Conservation (phyloP, 768 basidiomycete species). For the Pisolithus marmoratus region DNA sequence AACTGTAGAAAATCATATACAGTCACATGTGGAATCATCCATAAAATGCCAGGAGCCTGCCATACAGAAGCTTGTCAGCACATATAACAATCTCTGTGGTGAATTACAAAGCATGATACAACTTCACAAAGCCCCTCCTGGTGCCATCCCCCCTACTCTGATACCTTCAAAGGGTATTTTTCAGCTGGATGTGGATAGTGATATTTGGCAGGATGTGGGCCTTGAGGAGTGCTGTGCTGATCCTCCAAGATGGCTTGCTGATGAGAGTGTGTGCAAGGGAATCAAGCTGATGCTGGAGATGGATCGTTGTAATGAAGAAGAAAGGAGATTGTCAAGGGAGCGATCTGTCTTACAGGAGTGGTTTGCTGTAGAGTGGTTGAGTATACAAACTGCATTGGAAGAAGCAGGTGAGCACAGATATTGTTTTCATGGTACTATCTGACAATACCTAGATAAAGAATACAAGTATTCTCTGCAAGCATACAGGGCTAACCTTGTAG, state of each 20-base stretch:
- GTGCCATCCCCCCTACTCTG: slow-evolving; percentile 17
- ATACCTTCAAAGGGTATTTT: slow-evolving; percentile 22
- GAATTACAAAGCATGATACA: slow-evolving; percentile 16
- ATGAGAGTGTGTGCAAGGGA: slow-evolving; percentile 10
- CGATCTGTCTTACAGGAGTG: no score
- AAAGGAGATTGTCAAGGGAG: neutral
- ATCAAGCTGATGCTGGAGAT: slow-evolving; percentile 11
- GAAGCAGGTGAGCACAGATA: neutral
- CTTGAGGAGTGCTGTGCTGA: slow-evolving; percentile 7
- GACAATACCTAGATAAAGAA: neutral
- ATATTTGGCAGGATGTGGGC: slow-evolving; percentile 30
- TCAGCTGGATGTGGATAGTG: slow-evolving; percentile 28
- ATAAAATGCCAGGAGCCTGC: slow-evolving; percentile 23
- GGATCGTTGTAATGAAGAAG: slow-evolving; percentile 22
- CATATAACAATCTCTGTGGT: slow-evolving; percentile 26
- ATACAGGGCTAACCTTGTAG: no score
- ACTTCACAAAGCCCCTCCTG: slow-evolving; percentile 15
- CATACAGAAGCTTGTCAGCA: slow-evolving; percentile 16
- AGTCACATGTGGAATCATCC: slow-evolving; percentile 20
- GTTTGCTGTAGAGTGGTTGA: no score
- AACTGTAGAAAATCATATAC: slow-evolving; percentile 19
- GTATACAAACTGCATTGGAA: neutral
- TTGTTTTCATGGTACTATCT: neutral
- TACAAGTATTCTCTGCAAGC: no score
- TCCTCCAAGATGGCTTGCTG: slow-evolving; percentile 11